Percentiles rank a stretch among this genome's conserved stretches.
phyloP scores from a whole-genome alignment of 1,139 yeast genomes.

The Neolecta irregularis region DNA sequence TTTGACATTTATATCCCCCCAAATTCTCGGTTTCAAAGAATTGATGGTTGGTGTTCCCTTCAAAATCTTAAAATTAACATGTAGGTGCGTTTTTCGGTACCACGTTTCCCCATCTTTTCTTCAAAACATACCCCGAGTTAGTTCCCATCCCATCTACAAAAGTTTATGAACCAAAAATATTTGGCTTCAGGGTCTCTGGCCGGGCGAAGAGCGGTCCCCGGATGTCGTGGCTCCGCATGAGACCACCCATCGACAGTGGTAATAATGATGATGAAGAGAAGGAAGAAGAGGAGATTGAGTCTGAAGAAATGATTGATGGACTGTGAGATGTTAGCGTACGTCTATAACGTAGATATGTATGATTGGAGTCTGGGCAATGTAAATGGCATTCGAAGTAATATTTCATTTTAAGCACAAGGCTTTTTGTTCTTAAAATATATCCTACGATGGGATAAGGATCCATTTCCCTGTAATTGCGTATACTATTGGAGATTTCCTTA shows the following conservation, averaged over 20 bases:
- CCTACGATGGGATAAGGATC: no score
- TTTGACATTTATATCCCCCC: conserved; percentile 79
- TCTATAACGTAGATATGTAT: no score
- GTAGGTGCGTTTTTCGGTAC: conserved; percentile 82
- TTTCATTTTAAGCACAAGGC: no score
- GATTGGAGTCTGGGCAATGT: no score
- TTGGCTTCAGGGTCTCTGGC: conserved; percentile 76
- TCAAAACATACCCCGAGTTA: conserved; percentile 78
- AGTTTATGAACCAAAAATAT: conserved; percentile 31
- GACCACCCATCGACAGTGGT: conserved; percentile 13
- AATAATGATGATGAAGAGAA: conserved; percentile 9
- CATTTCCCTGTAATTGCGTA: no score
- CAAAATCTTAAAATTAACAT: not conserved
- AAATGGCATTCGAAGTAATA: no score
- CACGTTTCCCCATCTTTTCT: conserved; percentile 80
- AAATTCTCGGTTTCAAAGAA: conserved; percentile 65
- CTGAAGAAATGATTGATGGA: conserved; percentile 2
- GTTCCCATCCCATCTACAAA: conserved; percentile 5
- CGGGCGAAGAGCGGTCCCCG: conserved; percentile 70
- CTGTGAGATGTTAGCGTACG: no score
- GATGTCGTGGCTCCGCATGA: conserved; percentile 74
- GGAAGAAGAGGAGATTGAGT: conserved; percentile 2
- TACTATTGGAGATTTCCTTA: no score
- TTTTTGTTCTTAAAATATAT: no score
- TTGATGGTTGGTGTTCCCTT: conserved; percentile 44